These are phyloP conservation scores for Dactylonectria macrodidyma DNA, from an alignment of 2,329 filamentous ascomycete genomes.

Conservation along the genomic window DNA sequence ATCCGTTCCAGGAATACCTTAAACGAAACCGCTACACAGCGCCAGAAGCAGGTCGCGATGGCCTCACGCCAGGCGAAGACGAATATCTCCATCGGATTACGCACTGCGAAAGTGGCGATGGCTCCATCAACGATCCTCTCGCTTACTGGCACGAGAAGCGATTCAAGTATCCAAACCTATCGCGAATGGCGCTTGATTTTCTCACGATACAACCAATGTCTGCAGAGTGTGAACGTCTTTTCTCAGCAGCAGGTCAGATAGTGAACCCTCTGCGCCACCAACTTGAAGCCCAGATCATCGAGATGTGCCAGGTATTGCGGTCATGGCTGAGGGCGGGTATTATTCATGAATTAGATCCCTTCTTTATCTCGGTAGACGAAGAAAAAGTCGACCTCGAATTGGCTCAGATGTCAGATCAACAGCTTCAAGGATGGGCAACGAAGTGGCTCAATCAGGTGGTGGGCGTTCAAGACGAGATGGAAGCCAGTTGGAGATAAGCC, in stretches of 20 bases:
- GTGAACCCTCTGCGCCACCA: too few species aligned
- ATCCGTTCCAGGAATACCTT: constrained; percentile 10
- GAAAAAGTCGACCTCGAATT: too few species aligned
- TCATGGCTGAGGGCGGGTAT: too few species aligned
- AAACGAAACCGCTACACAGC: neutral
- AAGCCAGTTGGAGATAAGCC: neutral
- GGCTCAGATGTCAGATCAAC: neutral
- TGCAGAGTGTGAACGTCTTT: neutral
- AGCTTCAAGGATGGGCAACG: neutral
- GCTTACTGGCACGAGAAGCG: neutral
- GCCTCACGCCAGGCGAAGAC: neutral
- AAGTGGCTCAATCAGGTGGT: neutral
- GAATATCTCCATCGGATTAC: neutral
- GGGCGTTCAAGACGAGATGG: neutral
- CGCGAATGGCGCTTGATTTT: too few species aligned
- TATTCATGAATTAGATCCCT: too few species aligned
- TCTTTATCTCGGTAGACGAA: too few species aligned
- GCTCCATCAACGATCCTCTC: neutral
- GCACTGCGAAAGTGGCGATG: neutral
- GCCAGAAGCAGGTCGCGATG: neutral
- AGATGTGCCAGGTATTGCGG: too few species aligned
- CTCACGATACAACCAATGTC: too few species aligned
- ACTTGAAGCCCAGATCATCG: too few species aligned
- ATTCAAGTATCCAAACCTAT: neutral
- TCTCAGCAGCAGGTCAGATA: too few species aligned